Evolutionary conservation across 345 rosid genomes (phyloP).

Genomic region (Gossypium raimondii): DNA sequence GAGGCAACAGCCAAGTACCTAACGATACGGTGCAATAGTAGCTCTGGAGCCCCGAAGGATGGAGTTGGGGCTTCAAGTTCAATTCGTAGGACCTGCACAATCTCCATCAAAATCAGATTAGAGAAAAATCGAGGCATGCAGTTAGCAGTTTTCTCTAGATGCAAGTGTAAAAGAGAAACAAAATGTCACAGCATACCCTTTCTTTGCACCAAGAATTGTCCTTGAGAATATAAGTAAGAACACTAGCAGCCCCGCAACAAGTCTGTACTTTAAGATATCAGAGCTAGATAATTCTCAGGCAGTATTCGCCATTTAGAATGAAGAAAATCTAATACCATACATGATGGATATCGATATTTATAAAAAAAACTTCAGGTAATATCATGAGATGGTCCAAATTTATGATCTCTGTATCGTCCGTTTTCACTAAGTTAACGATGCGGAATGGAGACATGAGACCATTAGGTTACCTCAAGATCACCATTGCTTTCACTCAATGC

Average conservation of each 20-base stretch:
- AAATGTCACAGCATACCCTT: slow-evolving; percentile 46
- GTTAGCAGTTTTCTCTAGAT: background rate
- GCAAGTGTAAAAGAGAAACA: background rate
- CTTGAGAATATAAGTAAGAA: slow-evolving; percentile 77
- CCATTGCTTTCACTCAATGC: slow-evolving; percentile 77
- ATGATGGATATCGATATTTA: slow-evolving; percentile 2
- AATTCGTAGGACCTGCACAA: slow-evolving; percentile 55
- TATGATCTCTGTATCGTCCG: background rate
- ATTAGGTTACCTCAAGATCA: slow-evolving; percentile 68
- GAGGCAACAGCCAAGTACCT: slow-evolving; percentile 86
- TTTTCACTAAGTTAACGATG: background rate
- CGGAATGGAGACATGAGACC: background rate
- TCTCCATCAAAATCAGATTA: slow-evolving; percentile 7
- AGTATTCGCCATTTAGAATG: slow-evolving; percentile 3
- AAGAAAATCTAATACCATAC: slow-evolving; percentile 9
- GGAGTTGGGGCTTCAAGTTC: slow-evolving; percentile 68
- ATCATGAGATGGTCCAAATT: background rate
- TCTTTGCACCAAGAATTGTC: slow-evolving; percentile 78
- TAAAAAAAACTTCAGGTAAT: background rate
- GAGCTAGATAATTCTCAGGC: slow-evolving; percentile 12
- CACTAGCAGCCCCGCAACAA: slow-evolving; percentile 93
- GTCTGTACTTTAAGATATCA: slow-evolving; percentile 48
- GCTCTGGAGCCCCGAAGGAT: slow-evolving; percentile 78
- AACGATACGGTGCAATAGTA: slow-evolving; percentile 77
- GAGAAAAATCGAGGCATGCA: background rate